Evolutionary conservation across 257 asterid genomes (phyloP).

Genomic region (Marsdenia floribunda): DNA sequence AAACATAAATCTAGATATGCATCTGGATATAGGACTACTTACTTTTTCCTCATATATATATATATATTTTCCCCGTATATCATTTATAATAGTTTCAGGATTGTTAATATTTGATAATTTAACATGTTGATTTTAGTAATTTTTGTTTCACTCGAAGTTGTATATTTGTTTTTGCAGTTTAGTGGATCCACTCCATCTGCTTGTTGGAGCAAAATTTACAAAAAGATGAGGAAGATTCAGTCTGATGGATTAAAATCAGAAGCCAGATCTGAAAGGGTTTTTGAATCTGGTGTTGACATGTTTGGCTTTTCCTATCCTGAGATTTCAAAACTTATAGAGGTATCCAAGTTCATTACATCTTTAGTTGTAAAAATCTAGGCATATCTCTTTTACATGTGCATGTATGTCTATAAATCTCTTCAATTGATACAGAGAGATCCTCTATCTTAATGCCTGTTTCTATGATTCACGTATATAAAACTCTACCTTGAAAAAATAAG

Average conservation of each 20-base stretch:
- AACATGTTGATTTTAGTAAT: not conserved
- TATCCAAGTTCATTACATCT: constrained; percentile 21
- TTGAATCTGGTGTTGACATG: constrained; percentile 68
- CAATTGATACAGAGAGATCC: not conserved
- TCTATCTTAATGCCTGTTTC: not conserved
- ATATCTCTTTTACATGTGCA: not conserved
- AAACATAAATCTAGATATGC: not conserved
- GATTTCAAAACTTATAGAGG: constrained; percentile 73
- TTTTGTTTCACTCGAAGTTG: constrained; percentile 4
- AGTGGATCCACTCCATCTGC: constrained; percentile 76
- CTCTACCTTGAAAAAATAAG: not conserved
- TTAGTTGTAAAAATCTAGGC: not conserved
- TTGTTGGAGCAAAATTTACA: constrained; percentile 81
- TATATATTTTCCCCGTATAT: not conserved
- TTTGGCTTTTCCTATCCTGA: constrained; percentile 82
- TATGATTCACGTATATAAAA: not conserved
- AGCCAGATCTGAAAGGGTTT: constrained; percentile 38
- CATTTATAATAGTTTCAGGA: not conserved
- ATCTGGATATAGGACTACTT: not conserved
- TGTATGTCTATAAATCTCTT: not conserved
- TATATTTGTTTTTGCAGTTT: constrained; percentile 46
- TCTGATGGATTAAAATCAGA: constrained; percentile 35
- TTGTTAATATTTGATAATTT: not conserved
- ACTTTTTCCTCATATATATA: not conserved
- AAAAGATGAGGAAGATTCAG: constrained; percentile 55